Evolutionary conservation across 2,329 filamentous ascomycete species (phyloP).

Genomic region (Epichloe coenophiala): DNA sequence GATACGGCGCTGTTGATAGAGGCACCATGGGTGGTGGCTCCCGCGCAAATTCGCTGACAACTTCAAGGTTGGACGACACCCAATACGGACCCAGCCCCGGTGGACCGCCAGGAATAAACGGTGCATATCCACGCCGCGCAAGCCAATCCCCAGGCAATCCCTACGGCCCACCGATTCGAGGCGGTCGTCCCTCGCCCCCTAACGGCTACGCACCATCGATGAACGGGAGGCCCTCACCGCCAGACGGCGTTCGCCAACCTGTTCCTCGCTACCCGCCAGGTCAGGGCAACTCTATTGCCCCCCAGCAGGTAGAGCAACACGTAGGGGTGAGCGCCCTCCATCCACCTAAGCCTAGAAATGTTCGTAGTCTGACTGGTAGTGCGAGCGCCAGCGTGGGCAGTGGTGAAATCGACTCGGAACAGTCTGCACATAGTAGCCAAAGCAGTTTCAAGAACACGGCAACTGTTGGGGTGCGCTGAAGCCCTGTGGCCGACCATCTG

Average conservation of each 20-base stretch:
- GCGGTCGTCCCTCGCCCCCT: slow-evolving; percentile 45
- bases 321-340: slow-evolving; percentile 98
- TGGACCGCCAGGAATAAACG: slow-evolving; percentile 37
- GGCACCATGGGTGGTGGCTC: slow-evolving; percentile 75
- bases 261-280: slow-evolving; percentile 75
- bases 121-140: slow-evolving; percentile 59
- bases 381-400: slow-evolving; percentile 97
- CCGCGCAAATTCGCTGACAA: slow-evolving; percentile 82
- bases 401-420: slow-evolving; percentile 89
- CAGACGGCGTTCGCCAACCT: slow-evolving; percentile 67
- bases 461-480: slow-evolving; percentile 40
- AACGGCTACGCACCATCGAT: slow-evolving; percentile 36
- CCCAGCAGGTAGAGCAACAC: slow-evolving; percentile 94
- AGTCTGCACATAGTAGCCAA: slow-evolving; percentile 85
- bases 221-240: slow-evolving; percentile 44
- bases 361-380: slow-evolving; percentile 99
- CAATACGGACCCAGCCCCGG: slow-evolving; percentile 32
- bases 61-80: slow-evolving; percentile 62
- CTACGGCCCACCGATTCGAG: slow-evolving; percentile 53
- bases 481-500: neutral
- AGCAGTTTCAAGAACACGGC: slow-evolving; percentile 61
- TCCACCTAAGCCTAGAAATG: slow-evolving; percentile 75
- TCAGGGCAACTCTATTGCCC: slow-evolving; percentile 71
- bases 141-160: slow-evolving; percentile 82
- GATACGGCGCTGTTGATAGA: slow-evolving; percentile 83